Conservation (phyloP, 208 protist genomes). For the Trypanosoma cruzi region DNA sequence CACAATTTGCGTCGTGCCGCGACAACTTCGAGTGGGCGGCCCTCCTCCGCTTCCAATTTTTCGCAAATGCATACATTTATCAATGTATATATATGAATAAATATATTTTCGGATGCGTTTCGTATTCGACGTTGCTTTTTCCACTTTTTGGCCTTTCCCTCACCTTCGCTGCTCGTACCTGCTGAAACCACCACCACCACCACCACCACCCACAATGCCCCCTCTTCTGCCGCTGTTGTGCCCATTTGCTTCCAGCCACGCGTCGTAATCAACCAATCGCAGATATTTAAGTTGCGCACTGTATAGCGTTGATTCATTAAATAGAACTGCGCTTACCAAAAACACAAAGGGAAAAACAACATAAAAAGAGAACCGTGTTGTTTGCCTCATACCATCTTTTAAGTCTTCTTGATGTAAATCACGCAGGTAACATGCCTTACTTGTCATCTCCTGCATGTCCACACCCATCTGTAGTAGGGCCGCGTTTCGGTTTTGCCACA, state of each 20-base stretch:
- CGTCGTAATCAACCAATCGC: conserved; percentile 37
- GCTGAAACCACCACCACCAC: neutral
- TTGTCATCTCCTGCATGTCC: conserved; percentile 4
- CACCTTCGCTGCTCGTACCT: neutral
- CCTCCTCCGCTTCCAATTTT: too few relatives aligned
- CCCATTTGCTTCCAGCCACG: conserved; percentile 21
- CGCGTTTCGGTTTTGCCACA: conserved; percentile 18
- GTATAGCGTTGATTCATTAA: conserved; percentile 31
- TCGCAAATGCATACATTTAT: too few relatives aligned
- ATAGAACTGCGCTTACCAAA: conserved; percentile 27
- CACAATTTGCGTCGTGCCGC: too few relatives aligned
- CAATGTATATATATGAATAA: too few relatives aligned
- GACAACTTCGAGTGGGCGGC: too few relatives aligned
- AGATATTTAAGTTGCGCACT: conserved; percentile 29
- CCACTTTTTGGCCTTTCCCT: too few relatives aligned
- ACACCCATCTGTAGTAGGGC: neutral
- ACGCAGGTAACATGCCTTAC: conserved; percentile 9
- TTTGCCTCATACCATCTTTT: conserved; percentile 18
- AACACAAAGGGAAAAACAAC: conserved; percentile 36
- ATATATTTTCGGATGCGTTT: too few relatives aligned
- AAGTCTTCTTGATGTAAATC: conserved; percentile 17
- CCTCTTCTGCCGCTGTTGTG: neutral
- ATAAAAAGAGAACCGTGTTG: conserved; percentile 28
- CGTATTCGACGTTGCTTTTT: too few relatives aligned
- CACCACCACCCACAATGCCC: neutral